Evolutionary conservation across 2,329 filamentous ascomycete genomes (phyloP).

Genomic region (Penicillium sp.): DNA sequence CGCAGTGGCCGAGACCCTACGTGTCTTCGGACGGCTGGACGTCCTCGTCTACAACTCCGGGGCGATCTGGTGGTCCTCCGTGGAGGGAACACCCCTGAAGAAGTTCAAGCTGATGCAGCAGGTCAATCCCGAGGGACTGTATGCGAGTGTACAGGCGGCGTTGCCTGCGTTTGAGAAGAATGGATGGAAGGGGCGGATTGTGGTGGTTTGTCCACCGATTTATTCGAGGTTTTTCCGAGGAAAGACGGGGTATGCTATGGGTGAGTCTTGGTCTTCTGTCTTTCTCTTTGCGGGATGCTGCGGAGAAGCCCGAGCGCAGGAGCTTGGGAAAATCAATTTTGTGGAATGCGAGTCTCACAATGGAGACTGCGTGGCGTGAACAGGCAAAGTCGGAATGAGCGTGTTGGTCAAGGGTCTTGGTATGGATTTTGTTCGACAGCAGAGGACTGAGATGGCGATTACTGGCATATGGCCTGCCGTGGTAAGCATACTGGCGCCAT

Average conservation of each 20-base stretch:
- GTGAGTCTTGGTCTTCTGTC: slow-evolving; percentile 18
- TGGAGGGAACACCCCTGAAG: slow-evolving; percentile 66
- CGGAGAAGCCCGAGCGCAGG: too few relatives aligned
- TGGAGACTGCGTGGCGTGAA: neutral
- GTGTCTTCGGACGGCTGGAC: slow-evolving; percentile 60
- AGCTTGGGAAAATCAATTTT: too few relatives aligned
- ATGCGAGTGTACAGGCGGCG: slow-evolving; percentile 62
- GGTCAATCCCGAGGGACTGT: slow-evolving; percentile 70
- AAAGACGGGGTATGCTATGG: slow-evolving; percentile 76
- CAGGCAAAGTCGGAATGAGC: slow-evolving; percentile 72
- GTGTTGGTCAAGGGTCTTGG: slow-evolving; percentile 74
- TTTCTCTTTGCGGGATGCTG: too few relatives aligned
- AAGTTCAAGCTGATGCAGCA: slow-evolving; percentile 73
- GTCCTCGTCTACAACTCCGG: slow-evolving; percentile 77
- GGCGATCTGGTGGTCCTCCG: slow-evolving; percentile 76
- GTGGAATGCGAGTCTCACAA: too few relatives aligned
- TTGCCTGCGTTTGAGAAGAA: slow-evolving; percentile 59
- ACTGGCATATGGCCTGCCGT: slow-evolving; percentile 77
- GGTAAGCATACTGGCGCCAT: slow-evolving; percentile 40
- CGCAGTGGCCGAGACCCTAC: slow-evolving; percentile 55
- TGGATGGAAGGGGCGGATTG: slow-evolving; percentile 56
- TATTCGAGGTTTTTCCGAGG: slow-evolving; percentile 80
- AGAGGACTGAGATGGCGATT: slow-evolving; percentile 63
- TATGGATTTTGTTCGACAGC: slow-evolving; percentile 70
- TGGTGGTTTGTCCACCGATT: slow-evolving; percentile 78